Evolutionary conservation across 2,329 filamentous ascomycete species (phyloP).

Genomic region (Diaporthe sp.): DNA sequence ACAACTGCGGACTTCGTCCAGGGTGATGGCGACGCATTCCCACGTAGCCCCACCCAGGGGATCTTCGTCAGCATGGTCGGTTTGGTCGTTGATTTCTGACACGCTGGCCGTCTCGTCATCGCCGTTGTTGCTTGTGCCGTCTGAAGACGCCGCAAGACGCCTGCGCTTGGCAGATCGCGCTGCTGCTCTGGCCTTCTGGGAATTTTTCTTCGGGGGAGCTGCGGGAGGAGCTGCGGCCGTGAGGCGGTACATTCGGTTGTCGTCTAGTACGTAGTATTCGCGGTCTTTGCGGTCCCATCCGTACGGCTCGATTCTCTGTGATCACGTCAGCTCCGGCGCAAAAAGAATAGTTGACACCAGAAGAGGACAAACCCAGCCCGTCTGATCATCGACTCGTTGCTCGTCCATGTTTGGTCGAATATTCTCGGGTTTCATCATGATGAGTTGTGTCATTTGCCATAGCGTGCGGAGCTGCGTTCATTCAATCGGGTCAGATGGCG

Average conservation of each 20-base stretch:
- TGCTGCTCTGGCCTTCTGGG: slow-evolving; percentile 74
- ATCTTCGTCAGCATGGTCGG: slow-evolving; percentile 54
- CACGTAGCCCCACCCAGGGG: slow-evolving; percentile 84
- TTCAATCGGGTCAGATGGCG: neutral
- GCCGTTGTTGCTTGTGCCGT: slow-evolving; percentile 45
- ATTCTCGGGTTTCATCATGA: slow-evolving; percentile 87
- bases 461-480: slow-evolving; percentile 76
- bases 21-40: slow-evolving; percentile 90
- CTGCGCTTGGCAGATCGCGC: slow-evolving; percentile 80
- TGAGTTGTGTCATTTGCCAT: slow-evolving; percentile 91
- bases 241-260: slow-evolving; percentile 91
- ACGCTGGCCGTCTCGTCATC: slow-evolving; percentile 55
- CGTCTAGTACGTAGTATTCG: slow-evolving; percentile 91
- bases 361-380: slow-evolving; percentile 80
- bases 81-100: slow-evolving; percentile 48
- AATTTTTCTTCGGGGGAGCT: slow-evolving; percentile 71
- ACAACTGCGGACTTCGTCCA: slow-evolving; percentile 82
- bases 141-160: slow-evolving; percentile 64
- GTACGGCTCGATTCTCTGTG: slow-evolving; percentile 80
- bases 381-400: slow-evolving; percentile 84
- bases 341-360: slow-evolving; percentile 25
- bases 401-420: slow-evolving; percentile 90
- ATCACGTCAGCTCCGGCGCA: slow-evolving; percentile 46
- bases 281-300: slow-evolving; percentile 93
- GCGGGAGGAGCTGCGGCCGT: slow-evolving; percentile 79